Evolutionary conservation across 768 basidiomycete species (phyloP), one percentile per base, ranked within the genome.

Genomic region (Auricularia sp.): DNA sequence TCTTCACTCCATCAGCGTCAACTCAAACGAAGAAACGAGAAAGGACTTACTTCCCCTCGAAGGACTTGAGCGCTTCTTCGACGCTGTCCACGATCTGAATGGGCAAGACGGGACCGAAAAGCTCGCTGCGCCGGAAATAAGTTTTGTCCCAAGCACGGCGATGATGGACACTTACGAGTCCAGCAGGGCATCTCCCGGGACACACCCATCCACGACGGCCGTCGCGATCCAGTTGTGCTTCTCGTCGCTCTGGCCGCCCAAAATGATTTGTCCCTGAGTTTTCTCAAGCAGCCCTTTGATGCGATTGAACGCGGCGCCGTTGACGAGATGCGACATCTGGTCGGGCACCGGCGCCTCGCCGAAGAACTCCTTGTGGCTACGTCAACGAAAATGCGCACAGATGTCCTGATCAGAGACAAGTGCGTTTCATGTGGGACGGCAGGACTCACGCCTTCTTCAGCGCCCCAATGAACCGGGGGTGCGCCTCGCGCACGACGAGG

Each of bases 81-180:
- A 90, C 62, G 63, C 81, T 72, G n/a, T 86, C 82, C 33, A 93
- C 85, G 0, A 86, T 82, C 0, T 94, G 76, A 47, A 95, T 78
- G 3, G 90, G 87, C 29, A 95, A 75, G 10, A 95, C 68, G 7
- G 93, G 92, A 0, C 91, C 93, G 68, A 95, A 93, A 53, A 93
- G 80, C 70, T 94, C 93, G 39, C 39, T 42, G 39, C 12, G 8
- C n/a, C n/a, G n/a, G n/a, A n/a, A n/a, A n/a, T n/a, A n/a, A n/a
- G n/a, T n/a, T n/a, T n/a, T n/a, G n/a, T n/a, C n/a, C n/a, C n/a
- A n/a, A n/a, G n/a, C n/a, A n/a, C n/a, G n/a, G n/a, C n/a, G n/a
- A n/a, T n/a, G n/a, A n/a, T n/a, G n/a, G n/a, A 42, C 29, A 2
- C 39, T 42, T 2, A 42, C 89, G 89, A 86, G 71, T 79, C 78